Conservation (phyloP, 345 rosid genomes). For the Gossypium herbaceum region DNA sequence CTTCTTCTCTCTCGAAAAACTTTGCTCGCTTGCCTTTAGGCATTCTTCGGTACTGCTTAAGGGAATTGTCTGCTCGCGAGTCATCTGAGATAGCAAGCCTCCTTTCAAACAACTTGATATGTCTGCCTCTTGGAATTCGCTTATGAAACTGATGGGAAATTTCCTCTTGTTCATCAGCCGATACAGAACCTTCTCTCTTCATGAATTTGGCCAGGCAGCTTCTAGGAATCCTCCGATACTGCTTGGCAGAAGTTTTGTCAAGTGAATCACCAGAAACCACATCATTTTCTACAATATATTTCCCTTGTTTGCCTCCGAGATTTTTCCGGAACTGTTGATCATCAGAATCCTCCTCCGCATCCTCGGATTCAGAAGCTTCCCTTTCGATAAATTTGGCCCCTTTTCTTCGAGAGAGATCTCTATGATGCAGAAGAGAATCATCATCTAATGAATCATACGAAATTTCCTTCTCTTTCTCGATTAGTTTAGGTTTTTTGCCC, state of each 20-base stretch:
- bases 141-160: conserved; percentile 17
- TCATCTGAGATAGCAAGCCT: conserved; percentile 31
- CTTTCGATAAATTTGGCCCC: conserved; percentile 29
- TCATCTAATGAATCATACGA: conserved; percentile 29
- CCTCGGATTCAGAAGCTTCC: conserved; percentile 38
- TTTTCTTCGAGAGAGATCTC: conserved; percentile 42
- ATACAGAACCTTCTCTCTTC: conserved; percentile 42
- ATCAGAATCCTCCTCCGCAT: conserved; percentile 29
- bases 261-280: conserved; percentile 51
- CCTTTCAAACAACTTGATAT: conserved; percentile 22
- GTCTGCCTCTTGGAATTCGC: conserved; percentile 34
- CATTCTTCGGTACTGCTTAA: conserved; percentile 33
- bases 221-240: conserved; percentile 23
- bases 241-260: conserved; percentile 29
- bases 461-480: conserved; percentile 34
- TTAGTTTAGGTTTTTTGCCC: conserved; percentile 35
- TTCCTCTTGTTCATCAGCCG: conserved; percentile 46
- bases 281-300: conserved; percentile 41
- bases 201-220: conserved; percentile 28
- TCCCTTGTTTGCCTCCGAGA: conserved; percentile 27
- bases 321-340: conserved; percentile 27
- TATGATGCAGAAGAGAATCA: conserved; percentile 33
- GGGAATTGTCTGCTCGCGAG: conserved; percentile 30
- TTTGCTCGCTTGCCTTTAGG: conserved; percentile 41
- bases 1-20: conserved; percentile 31